Percentiles rank a stretch among this genome's conserved stretches.
phyloP scores from a whole-genome alignment of 2,329 filamentous ascomycete genomes.

The Cyanodermella asteris region DNA sequence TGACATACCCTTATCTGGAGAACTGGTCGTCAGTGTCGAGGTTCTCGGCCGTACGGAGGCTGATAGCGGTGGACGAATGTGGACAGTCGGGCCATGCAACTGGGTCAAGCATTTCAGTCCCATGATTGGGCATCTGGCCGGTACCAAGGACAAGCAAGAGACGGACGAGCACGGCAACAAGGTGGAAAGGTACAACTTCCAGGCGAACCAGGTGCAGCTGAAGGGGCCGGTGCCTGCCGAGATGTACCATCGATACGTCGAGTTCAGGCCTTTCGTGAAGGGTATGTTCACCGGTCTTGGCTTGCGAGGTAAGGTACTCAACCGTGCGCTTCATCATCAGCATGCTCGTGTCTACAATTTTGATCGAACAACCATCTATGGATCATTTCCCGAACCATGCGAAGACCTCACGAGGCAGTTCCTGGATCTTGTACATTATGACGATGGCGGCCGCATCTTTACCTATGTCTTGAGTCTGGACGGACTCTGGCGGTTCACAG shows the following conservation, averaged over 20 bases:
- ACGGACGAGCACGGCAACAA: conserved; percentile 32
- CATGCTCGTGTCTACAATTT: conserved; percentile 80
- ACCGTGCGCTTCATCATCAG: conserved; percentile 74
- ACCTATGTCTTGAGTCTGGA: conserved; percentile 86
- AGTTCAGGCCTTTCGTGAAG: conserved; percentile 76
- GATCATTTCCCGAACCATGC: conserved; percentile 42
- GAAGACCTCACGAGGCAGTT: conserved; percentile 56
- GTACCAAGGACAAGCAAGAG: conserved; percentile 49
- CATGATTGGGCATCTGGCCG: conserved; percentile 62
- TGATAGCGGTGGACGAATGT: conserved; percentile 43
- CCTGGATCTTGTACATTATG: conserved; percentile 66
- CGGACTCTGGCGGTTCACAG: conserved; percentile 70
- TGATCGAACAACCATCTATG: conserved; percentile 52
- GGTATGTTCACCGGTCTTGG: conserved; percentile 68
- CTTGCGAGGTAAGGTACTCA: conserved; percentile 56
- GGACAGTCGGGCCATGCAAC: conserved; percentile 54
- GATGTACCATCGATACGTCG: conserved; percentile 80
- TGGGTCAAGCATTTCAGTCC: conserved; percentile 78
- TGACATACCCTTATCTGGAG: conserved; percentile 44
- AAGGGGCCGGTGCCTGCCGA: conserved; percentile 57
- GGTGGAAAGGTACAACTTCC: conserved; percentile 60
- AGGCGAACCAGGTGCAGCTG: conserved; percentile 79
- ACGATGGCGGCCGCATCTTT: conserved; percentile 66
- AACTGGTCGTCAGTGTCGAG: conserved; percentile 50
- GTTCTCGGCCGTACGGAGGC: conserved; percentile 53